Percentiles rank a stretch among this genome's conserved stretches.
Evolutionary conservation across 768 basidiomycete genomes (phyloP).

Genomic region (Neoboletus magnificus): DNA sequence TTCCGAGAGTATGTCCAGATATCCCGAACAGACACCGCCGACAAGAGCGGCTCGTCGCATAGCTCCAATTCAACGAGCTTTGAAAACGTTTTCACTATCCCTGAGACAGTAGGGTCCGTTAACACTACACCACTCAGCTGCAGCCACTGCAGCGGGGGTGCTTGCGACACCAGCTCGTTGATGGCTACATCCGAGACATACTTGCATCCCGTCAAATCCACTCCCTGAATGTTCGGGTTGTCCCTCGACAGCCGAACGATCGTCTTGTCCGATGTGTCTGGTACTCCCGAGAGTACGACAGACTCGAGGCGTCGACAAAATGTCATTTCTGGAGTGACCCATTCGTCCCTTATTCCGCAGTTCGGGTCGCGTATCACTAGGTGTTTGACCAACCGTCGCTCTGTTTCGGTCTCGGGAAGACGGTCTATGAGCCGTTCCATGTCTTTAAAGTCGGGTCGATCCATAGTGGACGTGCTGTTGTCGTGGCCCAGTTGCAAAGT

Average conservation of each 20-base stretch:
- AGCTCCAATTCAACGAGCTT: conserved; percentile 82
- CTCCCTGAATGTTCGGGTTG: conserved; percentile 64
- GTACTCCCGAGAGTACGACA: conserved; percentile 64
- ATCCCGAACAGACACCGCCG: conserved; percentile 67
- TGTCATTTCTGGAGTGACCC: conserved; percentile 54
- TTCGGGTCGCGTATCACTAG: conserved; percentile 48
- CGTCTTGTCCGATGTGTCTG: conserved; percentile 65
- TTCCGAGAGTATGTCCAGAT: conserved; percentile 81
- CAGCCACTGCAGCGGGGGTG: conserved; percentile 68
- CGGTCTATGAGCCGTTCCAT: conserved; percentile 60
- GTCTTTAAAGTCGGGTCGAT: conserved; percentile 38
- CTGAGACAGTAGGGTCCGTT: conserved; percentile 57
- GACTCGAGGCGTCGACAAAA: conserved; percentile 66
- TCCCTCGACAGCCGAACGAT: conserved; percentile 58
- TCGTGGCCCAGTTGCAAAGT: neutral
- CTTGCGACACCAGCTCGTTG: conserved; percentile 64
- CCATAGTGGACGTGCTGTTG: conserved; percentile 19
- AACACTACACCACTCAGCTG: conserved; percentile 68
- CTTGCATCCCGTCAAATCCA: conserved; percentile 75
- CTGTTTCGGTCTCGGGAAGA: conserved; percentile 55
- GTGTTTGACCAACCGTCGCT: conserved; percentile 58
- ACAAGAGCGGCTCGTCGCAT: conserved; percentile 63
- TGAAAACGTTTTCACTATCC: conserved; percentile 71
- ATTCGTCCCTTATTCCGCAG: conserved; percentile 50
- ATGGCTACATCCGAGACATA: conserved; percentile 77